Evolutionary conservation across 768 basidiomycete genomes (phyloP).

Genomic region (Zangia roseola): DNA sequence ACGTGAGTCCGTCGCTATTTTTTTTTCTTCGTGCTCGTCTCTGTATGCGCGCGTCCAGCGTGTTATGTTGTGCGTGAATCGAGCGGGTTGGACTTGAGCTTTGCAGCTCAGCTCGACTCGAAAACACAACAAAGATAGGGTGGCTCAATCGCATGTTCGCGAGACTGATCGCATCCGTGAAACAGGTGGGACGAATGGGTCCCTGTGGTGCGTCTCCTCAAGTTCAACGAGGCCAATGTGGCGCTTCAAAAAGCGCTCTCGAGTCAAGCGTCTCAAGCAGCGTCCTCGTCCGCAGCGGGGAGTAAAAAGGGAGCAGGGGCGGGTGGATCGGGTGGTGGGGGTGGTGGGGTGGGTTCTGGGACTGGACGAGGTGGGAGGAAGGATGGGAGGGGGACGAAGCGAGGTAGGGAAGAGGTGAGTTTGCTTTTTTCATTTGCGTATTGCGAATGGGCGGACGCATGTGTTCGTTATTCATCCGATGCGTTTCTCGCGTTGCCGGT

Average conservation of each 20-base stretch:
- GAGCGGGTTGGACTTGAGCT: too few species aligned
- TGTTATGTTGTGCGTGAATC: slow-evolving; percentile 69
- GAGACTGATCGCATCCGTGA: too few species aligned
- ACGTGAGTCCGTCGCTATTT: slow-evolving; percentile 53
- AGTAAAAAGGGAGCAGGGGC: slow-evolving; percentile 24
- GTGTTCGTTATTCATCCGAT: slow-evolving; percentile 24
- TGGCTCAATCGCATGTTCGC: too few species aligned
- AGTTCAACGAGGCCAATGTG: slow-evolving; percentile 64
- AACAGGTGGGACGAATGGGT: too few species aligned
- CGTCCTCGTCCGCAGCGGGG: slow-evolving; percentile 35
- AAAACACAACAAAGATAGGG: too few species aligned
- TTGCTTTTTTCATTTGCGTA: background rate
- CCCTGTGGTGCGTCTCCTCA: slow-evolving; percentile 60
- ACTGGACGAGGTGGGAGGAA: slow-evolving; percentile 43
- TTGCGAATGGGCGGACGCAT: too few species aligned
- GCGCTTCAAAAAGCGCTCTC: slow-evolving; percentile 64
- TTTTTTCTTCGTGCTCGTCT: background rate
- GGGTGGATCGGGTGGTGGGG: slow-evolving; percentile 26
- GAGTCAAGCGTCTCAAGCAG: slow-evolving; percentile 42
- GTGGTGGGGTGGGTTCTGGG: slow-evolving; percentile 21
- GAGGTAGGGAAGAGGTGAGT: slow-evolving; percentile 71
- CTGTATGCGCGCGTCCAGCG: background rate
- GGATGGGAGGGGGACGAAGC: slow-evolving; percentile 67
- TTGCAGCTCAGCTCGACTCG: too few species aligned
- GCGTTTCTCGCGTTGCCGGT: background rate